Base-by-base conservation (phyloP, 2,329 filamentous ascomycete genomes). In the Pseudopyricularia javanii region DNA sequence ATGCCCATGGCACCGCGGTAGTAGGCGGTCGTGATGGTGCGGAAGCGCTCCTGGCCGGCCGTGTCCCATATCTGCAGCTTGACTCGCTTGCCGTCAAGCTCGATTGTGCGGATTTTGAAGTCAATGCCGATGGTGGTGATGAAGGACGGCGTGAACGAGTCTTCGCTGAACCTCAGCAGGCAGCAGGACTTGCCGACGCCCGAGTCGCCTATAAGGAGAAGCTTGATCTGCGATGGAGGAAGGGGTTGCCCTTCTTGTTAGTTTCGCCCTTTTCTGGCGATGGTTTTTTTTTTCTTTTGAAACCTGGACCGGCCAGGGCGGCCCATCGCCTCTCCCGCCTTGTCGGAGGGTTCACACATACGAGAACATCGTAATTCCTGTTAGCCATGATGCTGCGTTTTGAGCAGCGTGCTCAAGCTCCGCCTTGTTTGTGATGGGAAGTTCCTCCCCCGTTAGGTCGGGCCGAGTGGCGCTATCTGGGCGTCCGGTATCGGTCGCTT, bases 11-110 rank as follows among this genome's bases (percentile, higher is more conserved):
- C 93, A 64, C 93, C 93, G 66, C 93, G 82, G 73, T 98, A 98
- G 75, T 98, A 98, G 60, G 93, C 91, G 49, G 93, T 97, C 52
- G 93, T 98, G 74, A 98, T 98, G 59, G 93, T 98, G 60, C 93
- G 83, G 80, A 98, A 98, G 57, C 93, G 86, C 74, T 98, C 93
- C 72, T 98, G 93, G 53, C 93, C 93, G 52, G 93, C 93, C 26
- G 93, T 98, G 67, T 98, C 93, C 93, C 93, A 98, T 73, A 98
- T 98, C 76, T 98, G 93, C 68, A 98, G 75, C 79, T 98, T 98
- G 64, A 98, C 93, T 58, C 91, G 82, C 82, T 98, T 98, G 68
- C 91, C 91, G 73, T 98, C 93, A 61, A 98, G 79, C 74, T 98
- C 93, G 74, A 98, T 98, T 59, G 93, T 98, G 61, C 93, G 83